These are phyloP conservation scores for Leptomonas pyrrhocoris DNA, from an alignment of 208 protist species.

Conservation along the genomic window DNA sequence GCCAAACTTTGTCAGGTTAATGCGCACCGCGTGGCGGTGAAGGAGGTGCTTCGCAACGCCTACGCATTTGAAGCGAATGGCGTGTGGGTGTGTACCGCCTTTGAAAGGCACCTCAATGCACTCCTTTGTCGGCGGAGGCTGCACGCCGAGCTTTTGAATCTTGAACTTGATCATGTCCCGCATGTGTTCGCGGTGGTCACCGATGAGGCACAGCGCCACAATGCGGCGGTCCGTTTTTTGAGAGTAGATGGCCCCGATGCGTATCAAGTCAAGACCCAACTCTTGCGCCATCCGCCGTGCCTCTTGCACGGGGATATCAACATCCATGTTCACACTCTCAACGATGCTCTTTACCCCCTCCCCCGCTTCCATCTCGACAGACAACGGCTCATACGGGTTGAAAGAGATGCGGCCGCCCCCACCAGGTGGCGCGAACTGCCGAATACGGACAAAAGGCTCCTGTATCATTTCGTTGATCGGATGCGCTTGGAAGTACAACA, in stretches of 20 bases:
- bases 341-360: slow-evolving; percentile 5
- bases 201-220: slow-evolving; percentile 77
- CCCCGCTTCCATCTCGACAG: slow-evolving; percentile 3
- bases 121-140: slow-evolving; percentile 65
- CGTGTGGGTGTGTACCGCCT: slow-evolving; percentile 85
- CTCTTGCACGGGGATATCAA: slow-evolving; percentile 73
- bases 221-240: slow-evolving; percentile 76
- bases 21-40: slow-evolving; percentile 68
- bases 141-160: slow-evolving; percentile 83
- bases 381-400: slow-evolving; percentile 32
- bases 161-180: slow-evolving; percentile 86
- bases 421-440: slow-evolving; percentile 43
- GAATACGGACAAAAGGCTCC: slow-evolving; percentile 83
- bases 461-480: slow-evolving; percentile 93
- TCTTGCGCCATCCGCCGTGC: slow-evolving; percentile 78
- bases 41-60: slow-evolving; percentile 83
- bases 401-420: slow-evolving; percentile 35
- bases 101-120: slow-evolving; percentile 87
- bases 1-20: slow-evolving; percentile 88
- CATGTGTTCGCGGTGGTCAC: slow-evolving; percentile 83
- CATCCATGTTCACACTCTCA: slow-evolving; percentile 55
- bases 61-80: slow-evolving; percentile 85
- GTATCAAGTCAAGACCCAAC: slow-evolving; percentile 84
- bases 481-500: slow-evolving; percentile 86
- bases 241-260: slow-evolving; percentile 70